phyloP scores from a whole-genome alignment of 768 basidiomycete genomes.

The Lyophyllum atratum region DNA sequence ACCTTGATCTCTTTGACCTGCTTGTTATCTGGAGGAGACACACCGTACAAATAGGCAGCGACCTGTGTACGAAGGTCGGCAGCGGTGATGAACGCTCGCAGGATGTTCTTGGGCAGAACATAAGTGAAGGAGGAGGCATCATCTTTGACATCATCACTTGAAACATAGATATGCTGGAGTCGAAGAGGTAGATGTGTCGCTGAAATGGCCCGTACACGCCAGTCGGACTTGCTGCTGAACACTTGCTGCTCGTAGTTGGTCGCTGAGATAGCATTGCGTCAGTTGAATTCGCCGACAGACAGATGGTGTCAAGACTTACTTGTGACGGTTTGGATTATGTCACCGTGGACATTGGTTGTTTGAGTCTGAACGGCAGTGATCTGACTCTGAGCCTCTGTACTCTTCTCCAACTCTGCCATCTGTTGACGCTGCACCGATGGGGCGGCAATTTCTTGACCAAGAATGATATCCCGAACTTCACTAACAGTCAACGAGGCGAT shows the following conservation, averaged over 20 bases:
- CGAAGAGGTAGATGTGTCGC: constrained; percentile 95
- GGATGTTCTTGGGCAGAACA: constrained; percentile 95
- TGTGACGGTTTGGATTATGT: constrained; percentile 92
- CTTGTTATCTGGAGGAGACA: constrained; percentile 92
- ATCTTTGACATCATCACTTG: constrained; percentile 98
- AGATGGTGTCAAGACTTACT: constrained; percentile 48
- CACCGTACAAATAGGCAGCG: constrained; percentile 91
- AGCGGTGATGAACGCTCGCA: constrained; percentile 90
- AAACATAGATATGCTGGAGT: constrained; percentile 97
- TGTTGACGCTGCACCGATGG: constrained; percentile 97
- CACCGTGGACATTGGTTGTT: constrained; percentile 97
- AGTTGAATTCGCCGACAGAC: not conserved
- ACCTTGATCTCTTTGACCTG: constrained; percentile 98
- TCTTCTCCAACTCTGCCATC: constrained; percentile 99
- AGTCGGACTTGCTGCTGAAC: constrained; percentile 99
- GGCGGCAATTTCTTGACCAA: constrained; percentile 97
- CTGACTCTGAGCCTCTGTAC: constrained; percentile 89
- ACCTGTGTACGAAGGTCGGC: constrained; percentile 96
- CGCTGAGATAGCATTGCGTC: constrained; percentile 41
- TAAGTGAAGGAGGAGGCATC: constrained; percentile 94
- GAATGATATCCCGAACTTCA: constrained; percentile 97
- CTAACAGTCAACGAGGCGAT: constrained; percentile 95
- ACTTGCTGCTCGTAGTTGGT: constrained; percentile 98
- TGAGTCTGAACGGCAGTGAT: constrained; percentile 97
- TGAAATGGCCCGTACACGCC: constrained; percentile 98